Percentiles rank a stretch among this genome's conserved stretches.
Evolutionary conservation across 192 early-diverging fungal species (phyloP).

Genomic region (Physocladia obscura): DNA sequence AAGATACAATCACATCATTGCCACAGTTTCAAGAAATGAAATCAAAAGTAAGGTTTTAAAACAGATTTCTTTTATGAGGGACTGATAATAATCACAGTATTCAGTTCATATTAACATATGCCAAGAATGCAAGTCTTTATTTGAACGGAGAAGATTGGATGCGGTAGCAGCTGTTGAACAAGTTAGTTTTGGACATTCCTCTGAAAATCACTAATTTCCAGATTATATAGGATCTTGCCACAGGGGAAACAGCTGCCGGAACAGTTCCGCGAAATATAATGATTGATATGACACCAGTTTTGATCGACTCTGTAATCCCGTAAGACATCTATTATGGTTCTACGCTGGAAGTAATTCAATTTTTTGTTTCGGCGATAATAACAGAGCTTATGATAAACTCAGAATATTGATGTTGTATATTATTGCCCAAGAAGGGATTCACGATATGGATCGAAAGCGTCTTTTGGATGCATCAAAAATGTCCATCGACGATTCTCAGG

Average conservation of each 20-base stretch:
- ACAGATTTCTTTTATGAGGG: no score
- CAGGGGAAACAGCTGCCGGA: constrained; percentile 76
- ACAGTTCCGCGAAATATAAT: constrained; percentile 63
- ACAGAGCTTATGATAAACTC: constrained; percentile 68
- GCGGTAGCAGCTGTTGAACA: constrained; percentile 76
- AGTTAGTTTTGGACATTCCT: constrained; percentile 37
- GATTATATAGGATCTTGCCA: constrained; percentile 65
- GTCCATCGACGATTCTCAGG: constrained; percentile 71
- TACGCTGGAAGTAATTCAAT: not conserved
- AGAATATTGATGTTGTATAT: constrained; percentile 81
- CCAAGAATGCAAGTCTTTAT: constrained; percentile 76
- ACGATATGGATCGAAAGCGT: constrained; percentile 67
- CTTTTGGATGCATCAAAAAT: constrained; percentile 71
- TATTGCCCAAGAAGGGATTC: constrained; percentile 74
- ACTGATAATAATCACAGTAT: constrained; percentile 48
- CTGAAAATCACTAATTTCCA: constrained; percentile 9
- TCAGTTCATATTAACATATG: constrained; percentile 84
- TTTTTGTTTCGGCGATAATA: not conserved
- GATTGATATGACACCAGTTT: constrained; percentile 72
- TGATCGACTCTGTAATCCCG: constrained; percentile 68
- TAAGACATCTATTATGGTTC: constrained; percentile 24
- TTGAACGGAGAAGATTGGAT: constrained; percentile 68
- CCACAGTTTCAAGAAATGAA: constrained; percentile 88
- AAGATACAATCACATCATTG: constrained; percentile 76
- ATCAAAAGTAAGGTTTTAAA: constrained; percentile 38